These are phyloP conservation scores for Fusarium mexicanum DNA, from an alignment of 2,329 filamentous ascomycete species.

Conservation along the genomic window DNA sequence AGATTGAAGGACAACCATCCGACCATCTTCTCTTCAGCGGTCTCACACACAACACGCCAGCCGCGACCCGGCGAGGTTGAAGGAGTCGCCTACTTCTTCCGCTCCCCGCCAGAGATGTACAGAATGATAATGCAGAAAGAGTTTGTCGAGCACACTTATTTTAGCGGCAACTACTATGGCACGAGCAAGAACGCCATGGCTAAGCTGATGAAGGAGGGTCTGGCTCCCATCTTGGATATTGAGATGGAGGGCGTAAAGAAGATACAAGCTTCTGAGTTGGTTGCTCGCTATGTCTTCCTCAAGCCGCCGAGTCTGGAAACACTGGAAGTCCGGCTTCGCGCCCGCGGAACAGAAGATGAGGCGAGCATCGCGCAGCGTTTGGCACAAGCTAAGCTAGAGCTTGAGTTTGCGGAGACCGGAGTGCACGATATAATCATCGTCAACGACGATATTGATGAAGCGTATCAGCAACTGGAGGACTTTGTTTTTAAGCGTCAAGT, in stretches of 20 bases:
- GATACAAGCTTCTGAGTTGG: not conserved
- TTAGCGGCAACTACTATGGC: not conserved
- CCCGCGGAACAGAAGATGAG: not conserved
- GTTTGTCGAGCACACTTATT: not conserved
- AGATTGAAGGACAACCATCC: not conserved
- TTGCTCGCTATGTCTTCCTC: not conserved
- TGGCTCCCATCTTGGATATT: not conserved
- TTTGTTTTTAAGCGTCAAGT: not conserved
- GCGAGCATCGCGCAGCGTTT: not conserved
- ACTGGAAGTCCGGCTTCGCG: fast-evolving
- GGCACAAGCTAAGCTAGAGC: not conserved
- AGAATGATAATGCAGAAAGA: fast-evolving
- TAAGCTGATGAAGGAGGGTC: fast-evolving
- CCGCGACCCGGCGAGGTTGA: not conserved
- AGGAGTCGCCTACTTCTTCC: not conserved
- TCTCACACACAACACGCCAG: not conserved
- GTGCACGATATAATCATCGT: not conserved
- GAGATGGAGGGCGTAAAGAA: not conserved
- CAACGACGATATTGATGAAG: not conserved
- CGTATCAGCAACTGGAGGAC: not conserved
- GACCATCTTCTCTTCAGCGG: not conserved
- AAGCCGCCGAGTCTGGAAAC: fast-evolving
- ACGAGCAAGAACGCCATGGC: not conserved
- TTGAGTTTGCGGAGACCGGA: not conserved
- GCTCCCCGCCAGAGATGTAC: not conserved